Percentiles rank a stretch among this genome's conserved stretches.
These are phyloP conservation scores for Phaeotremella skinneri DNA, from an alignment of 768 basidiomycete species.

Conservation along the genomic window DNA sequence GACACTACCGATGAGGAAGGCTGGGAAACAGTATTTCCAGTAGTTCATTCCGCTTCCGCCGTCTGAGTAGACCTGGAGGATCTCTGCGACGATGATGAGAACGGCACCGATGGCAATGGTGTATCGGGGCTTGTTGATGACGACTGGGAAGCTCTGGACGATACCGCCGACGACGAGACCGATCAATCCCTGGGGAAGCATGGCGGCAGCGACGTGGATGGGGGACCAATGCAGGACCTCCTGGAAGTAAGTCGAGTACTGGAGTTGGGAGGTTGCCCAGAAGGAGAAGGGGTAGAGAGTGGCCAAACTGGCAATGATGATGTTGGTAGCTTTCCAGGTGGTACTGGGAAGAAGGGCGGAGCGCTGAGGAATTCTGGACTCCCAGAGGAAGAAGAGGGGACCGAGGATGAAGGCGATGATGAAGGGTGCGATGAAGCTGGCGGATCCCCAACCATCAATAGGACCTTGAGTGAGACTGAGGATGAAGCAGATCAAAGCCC, in stretches of 20 bases:
- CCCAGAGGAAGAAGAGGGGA: conserved; percentile 59
- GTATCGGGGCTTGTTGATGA: conserved; percentile 35
- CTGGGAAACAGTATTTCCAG: conserved; percentile 47
- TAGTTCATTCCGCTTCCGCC: conserved; percentile 46
- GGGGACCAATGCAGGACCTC: conserved; percentile 29
- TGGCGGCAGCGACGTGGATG: conserved; percentile 41
- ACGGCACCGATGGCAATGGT: conserved; percentile 36
- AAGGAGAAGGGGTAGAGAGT: conserved; percentile 35
- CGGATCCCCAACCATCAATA: conserved; percentile 57
- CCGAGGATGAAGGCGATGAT: conserved; percentile 55
- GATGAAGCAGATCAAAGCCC: conserved; percentile 47
- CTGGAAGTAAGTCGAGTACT: conserved; percentile 40
- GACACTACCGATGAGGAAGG: conserved; percentile 35
- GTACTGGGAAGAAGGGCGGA: conserved; percentile 51
- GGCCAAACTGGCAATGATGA: conserved; percentile 26
- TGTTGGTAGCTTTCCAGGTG: conserved; percentile 44
- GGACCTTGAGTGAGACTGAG: conserved; percentile 54
- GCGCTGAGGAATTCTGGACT: conserved; percentile 54
- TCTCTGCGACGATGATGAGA: conserved; percentile 29
- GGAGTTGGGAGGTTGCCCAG: conserved; percentile 46
- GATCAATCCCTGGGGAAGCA: conserved; percentile 43
- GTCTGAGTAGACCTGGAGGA: conserved; percentile 39
- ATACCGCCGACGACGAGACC: conserved; percentile 33
- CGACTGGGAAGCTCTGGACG: conserved; percentile 25
- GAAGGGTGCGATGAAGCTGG: conserved; percentile 57